A percentile compares a stretch with the other conserved stretches of the same genome.
Evolutionary conservation across 2,329 filamentous ascomycete species (phyloP).

Genomic region (Colletotrichum echinochloae): DNA sequence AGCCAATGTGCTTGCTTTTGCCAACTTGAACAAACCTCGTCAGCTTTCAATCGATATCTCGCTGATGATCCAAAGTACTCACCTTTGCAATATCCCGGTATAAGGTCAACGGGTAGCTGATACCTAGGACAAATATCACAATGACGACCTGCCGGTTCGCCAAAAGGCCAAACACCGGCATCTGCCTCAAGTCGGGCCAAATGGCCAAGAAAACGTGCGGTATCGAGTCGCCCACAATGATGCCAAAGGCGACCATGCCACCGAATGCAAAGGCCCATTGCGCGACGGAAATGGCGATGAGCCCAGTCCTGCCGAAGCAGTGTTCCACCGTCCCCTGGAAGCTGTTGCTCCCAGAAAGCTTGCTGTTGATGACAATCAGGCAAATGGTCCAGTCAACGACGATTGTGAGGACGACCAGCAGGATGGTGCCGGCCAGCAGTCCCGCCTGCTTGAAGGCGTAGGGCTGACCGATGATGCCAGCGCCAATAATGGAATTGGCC

Average conservation of each 20-base stretch:
- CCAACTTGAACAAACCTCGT: constrained; percentile 72
- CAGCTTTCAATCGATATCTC: constrained; percentile 12
- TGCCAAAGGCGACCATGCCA: constrained; percentile 97
- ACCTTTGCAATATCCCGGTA: constrained; percentile 98
- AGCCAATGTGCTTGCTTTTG: constrained; percentile 94
- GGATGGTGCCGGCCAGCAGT: constrained; percentile 80
- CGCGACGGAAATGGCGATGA: constrained; percentile 88
- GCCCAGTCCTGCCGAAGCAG: constrained; percentile 89
- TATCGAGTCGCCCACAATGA: constrained; percentile 97
- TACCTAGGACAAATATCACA: constrained; percentile 83
- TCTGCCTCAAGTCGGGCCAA: constrained; percentile 79
- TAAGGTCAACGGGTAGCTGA: constrained; percentile 91
- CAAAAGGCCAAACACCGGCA: constrained; percentile 84
- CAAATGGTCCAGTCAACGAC: constrained; percentile 98
- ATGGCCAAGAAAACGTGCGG: constrained; percentile 87
- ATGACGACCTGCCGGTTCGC: constrained; percentile 87
- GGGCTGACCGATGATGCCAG: constrained; percentile 84
- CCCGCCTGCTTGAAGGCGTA: constrained; percentile 97
- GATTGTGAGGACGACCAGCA: constrained; percentile 83
- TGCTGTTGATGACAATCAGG: constrained; percentile 96
- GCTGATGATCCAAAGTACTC: constrained; percentile 43
- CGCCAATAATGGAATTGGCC: constrained; percentile 96
- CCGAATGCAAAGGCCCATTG: constrained; percentile 99
- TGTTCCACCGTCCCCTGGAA: constrained; percentile 97
- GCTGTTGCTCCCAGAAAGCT: constrained; percentile 91